Evolutionary conservation across 805 yeast species (phyloP).

Genomic region (Lipomyces mesembrius): DNA sequence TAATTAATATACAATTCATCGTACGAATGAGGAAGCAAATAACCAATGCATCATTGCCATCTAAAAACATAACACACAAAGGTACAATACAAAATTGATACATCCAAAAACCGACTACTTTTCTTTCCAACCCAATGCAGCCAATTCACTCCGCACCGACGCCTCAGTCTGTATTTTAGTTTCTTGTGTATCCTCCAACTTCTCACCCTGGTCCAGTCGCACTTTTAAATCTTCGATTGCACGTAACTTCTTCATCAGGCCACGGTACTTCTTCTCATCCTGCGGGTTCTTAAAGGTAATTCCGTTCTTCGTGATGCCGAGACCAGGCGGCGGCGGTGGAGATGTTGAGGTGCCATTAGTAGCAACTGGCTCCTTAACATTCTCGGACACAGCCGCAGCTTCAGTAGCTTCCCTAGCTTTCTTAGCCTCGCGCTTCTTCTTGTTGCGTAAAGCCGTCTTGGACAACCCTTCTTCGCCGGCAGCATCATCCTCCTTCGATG

Average conservation of each 20-base stretch:
- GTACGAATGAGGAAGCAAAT: neutral
- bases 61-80: neutral
- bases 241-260: conserved; percentile 86
- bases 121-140: conserved; percentile 72
- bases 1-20: neutral
- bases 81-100: neutral
- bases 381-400: conserved; percentile 21
- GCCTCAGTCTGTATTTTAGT: conserved; percentile 87
- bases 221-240: conserved; percentile 91
- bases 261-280: conserved; percentile 91
- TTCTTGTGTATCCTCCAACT: conserved; percentile 89
- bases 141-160: conserved; percentile 75
- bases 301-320: conserved; percentile 18
- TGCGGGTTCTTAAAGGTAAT: conserved; percentile 44
- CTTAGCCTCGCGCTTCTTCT: conserved; percentile 70
- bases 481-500: conserved; percentile 51
- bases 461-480: conserved; percentile 61
- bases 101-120: neutral
- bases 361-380: conserved; percentile 33
- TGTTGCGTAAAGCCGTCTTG: conserved; percentile 71
- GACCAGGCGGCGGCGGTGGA: conserved; percentile 52
- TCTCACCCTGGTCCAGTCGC: conserved; percentile 81
- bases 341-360: conserved; percentile 56
- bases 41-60: neutral
- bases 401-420: conserved; percentile 38